These are phyloP conservation scores for Brassica balearica DNA, from an alignment of 441 rosid genomes.

Conservation along the genomic window DNA sequence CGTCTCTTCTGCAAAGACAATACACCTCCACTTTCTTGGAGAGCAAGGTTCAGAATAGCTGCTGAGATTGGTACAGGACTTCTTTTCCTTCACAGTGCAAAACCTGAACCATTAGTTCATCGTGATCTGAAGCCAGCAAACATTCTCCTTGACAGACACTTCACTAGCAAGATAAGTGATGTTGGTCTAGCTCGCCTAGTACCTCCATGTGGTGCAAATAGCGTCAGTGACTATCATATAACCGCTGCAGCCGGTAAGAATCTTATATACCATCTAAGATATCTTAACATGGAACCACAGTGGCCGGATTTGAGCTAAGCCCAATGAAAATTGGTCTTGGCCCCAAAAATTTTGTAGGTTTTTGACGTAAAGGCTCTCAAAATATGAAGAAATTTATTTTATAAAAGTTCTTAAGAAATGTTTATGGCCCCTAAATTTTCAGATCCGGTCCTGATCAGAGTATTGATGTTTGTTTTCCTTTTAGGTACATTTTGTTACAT, in stretches of 20 bases:
- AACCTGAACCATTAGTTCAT: slow-evolving; percentile 85
- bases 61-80: slow-evolving; percentile 72
- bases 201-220: slow-evolving; percentile 52
- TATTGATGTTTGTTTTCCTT: slow-evolving; percentile 10
- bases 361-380: too few relatives aligned
- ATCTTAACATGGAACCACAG: slow-evolving; percentile 18
- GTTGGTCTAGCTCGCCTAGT: slow-evolving; percentile 79
- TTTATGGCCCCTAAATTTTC: too few relatives aligned
- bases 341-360: too few relatives aligned
- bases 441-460: too few relatives aligned
- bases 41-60: slow-evolving; percentile 64
- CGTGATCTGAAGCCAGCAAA: slow-evolving; percentile 89
- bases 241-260: slow-evolving; percentile 65
- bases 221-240: slow-evolving; percentile 55
- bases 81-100: slow-evolving; percentile 71
- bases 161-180: slow-evolving; percentile 67
- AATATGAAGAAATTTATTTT: too few relatives aligned
- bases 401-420: too few relatives aligned
- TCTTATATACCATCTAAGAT: background rate
- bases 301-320: too few relatives aligned
- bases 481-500: slow-evolving; percentile 82
- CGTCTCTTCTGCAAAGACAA: slow-evolving; percentile 52
- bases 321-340: too few relatives aligned
- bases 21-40: slow-evolving; percentile 72
- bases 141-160: slow-evolving; percentile 65